phyloP scores from a whole-genome alignment of 2,329 filamentous ascomycete species.

The Phyllosticta citribraziliensis region DNA sequence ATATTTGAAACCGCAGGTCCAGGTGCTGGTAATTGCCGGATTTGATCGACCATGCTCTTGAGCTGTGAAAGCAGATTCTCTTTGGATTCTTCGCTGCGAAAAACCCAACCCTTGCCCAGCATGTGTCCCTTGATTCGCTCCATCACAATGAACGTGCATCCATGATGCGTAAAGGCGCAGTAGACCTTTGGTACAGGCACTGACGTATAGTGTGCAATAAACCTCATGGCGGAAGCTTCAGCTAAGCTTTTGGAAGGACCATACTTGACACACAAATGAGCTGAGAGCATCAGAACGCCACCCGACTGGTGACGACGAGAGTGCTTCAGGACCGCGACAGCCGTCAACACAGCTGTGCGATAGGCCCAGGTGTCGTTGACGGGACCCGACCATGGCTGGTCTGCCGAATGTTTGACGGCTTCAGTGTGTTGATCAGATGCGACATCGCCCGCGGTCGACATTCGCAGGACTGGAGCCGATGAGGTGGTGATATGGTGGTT shows the following conservation, averaged over 20 bases:
- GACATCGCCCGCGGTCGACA: neutral
- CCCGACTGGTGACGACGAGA: neutral
- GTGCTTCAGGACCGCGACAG: neutral
- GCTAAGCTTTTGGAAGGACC: slow-evolving; percentile 23
- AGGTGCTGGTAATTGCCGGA: slow-evolving; percentile 13
- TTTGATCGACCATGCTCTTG: slow-evolving; percentile 15
- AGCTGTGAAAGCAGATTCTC: slow-evolving; percentile 13
- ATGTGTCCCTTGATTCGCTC: slow-evolving; percentile 23
- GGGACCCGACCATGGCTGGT: neutral
- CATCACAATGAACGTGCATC: slow-evolving; percentile 40
- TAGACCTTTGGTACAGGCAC: slow-evolving; percentile 39
- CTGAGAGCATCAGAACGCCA: slow-evolving; percentile 1
- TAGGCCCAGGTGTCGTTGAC: neutral
- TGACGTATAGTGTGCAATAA: slow-evolving; percentile 31
- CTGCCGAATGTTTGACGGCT: neutral
- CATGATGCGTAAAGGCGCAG: slow-evolving; percentile 33
- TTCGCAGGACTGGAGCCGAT: neutral
- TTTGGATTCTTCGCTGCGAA: slow-evolving; percentile 12
- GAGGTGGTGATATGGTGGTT: too few species aligned
- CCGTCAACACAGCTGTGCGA: neutral
- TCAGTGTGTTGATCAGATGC: neutral
- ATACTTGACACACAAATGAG: slow-evolving; percentile 22
- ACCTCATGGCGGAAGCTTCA: slow-evolving; percentile 34
- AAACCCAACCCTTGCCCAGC: slow-evolving; percentile 15
- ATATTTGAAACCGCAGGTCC: slow-evolving; percentile 13